Evolutionary conservation across 2,329 filamentous ascomycete genomes (phyloP), one percentile per base, ranked within the genome.

Genomic region (Lachnellula willkommii): DNA sequence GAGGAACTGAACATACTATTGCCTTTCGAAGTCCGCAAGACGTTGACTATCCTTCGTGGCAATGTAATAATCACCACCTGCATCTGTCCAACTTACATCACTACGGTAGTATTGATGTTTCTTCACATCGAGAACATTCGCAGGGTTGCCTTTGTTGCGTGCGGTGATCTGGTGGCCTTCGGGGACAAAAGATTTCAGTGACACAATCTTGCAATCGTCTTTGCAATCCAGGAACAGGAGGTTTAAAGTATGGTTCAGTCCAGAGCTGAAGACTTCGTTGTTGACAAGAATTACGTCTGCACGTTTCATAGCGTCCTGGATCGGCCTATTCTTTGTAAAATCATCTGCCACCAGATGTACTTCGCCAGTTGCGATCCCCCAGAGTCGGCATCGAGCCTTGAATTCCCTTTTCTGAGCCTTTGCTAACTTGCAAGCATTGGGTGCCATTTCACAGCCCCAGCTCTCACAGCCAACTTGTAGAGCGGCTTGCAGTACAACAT

Each of bases 211-310:
- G 72, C 89, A 92, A 2, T 93, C 93, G 53, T 89, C 81, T 73
- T 96, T 97, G 60, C 97, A 77, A 68, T 99, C 94, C 58, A 99
- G 76, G 68, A 99, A 97, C 76, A 95, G 90, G 65, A 90, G 84
- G 63, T 93, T 83, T 47, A 99, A 78, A 59, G 84, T 83, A 68
- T 90, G 87, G 73, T 97, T 99, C 54, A 96, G 81, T 64, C 87
- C 80, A 14, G 92, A 87, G 5, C 87, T 92, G 73, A 99, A 99
- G 2, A 91, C 94, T 73, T 97, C 92, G 74, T 99, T 99, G 77
- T 99, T 99, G 66, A 97, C 93, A 26, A 99, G 81, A 17, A 99
- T 83, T n/a, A 97, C 92, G 69, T 99, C 94, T 1, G 94, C 93
- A 53, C 86, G 83, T 70, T 88, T 87, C 50, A 99, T 79, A 7